Base-by-base conservation (phyloP, 2,329 filamentous ascomycete species). In the Nemania sp. region DNA sequence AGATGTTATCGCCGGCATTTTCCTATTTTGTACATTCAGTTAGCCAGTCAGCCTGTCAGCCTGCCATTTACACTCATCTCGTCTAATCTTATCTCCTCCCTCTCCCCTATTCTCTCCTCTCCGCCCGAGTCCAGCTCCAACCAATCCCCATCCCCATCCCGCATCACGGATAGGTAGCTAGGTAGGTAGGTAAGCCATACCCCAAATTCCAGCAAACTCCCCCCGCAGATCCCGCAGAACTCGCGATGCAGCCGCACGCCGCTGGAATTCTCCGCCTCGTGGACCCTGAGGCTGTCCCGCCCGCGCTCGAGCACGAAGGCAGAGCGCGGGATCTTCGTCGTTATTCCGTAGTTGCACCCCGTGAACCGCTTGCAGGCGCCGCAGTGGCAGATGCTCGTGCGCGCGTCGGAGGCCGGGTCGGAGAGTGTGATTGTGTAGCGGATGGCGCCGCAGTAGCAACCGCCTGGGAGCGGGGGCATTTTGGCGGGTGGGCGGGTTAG, bases 321-420 rank as follows among this genome's bases (percentile, higher is more conserved):
- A 2, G 82, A 78, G 26, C 81, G 79, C 18, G 84, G 80, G 7
- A 87, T 77, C 73, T 86, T 86, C 3, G 83, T 81, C 0, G 85
- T 87, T 18, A 87, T 77, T 15, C 85, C 85, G 73, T 84, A 86
- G 57, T 83, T 82, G 29, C 81, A 79, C 7, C 85, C 84, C 56
- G 85, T 86, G 38, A 84, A 85, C 79, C 84, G 85, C 80, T 85
- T 87, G 78, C 85, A 87, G 72, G 82, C 85, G 20, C 74, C 71
- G 72, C 85, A 87, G 73, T 88, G 85, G 70, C 85, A 88, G 18
- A 88, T 72, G 10, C 81, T 84, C 1, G 85, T 86, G 24, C 84
- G 77, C 2, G 85, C 85, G 26, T 87, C 80, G 6, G 70, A 52
- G 7, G 83, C 80, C 5, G 80, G 78, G 7, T 82, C 81, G 2